These are phyloP conservation scores for Coemansia sp. DNA, from an alignment of 192 early-diverging fungal genomes.

Conservation along the genomic window DNA sequence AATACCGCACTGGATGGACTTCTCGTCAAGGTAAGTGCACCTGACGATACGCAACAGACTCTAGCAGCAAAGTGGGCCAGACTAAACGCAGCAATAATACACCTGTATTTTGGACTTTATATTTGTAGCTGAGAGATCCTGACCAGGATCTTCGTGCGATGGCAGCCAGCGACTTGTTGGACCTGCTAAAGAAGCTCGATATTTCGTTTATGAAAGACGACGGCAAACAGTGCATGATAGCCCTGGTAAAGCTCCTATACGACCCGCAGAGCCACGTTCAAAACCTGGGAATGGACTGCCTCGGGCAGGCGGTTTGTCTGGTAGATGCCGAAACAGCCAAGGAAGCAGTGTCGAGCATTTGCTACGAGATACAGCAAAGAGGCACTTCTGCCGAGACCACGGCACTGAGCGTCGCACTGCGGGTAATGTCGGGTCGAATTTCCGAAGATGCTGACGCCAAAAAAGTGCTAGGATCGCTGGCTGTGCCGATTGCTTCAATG, in stretches of 20 bases:
- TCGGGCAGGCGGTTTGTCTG: constrained; percentile 27
- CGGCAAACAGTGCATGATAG: constrained; percentile 17
- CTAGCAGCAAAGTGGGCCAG: not conserved
- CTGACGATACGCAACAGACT: not conserved
- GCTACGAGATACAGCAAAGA: constrained; percentile 17
- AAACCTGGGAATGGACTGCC: constrained; percentile 44
- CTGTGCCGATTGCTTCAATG: constrained; percentile 22
- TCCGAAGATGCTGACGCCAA: constrained; percentile 22
- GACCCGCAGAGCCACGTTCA: constrained; percentile 50
- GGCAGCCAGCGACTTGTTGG: constrained; percentile 37
- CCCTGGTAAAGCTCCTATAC: constrained; percentile 23
- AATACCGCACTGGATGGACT: not conserved
- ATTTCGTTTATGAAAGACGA: constrained; percentile 20
- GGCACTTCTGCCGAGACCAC: constrained; percentile 10
- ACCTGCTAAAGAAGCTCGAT: constrained; percentile 11
- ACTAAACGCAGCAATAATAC: not conserved
- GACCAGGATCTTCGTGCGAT: constrained; percentile 48
- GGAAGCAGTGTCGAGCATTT: constrained; percentile 16
- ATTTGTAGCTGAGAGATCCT: constrained; percentile 26
- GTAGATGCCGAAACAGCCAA: constrained; percentile 21
- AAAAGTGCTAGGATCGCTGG: constrained; percentile 24
- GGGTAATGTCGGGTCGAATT: constrained; percentile 25
- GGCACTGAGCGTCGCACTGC: constrained; percentile 38
- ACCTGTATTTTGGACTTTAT: not conserved
- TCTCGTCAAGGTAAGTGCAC: not conserved